phyloP scores from a whole-genome alignment of 441 rosid species.

The Geranium incanum region DNA sequence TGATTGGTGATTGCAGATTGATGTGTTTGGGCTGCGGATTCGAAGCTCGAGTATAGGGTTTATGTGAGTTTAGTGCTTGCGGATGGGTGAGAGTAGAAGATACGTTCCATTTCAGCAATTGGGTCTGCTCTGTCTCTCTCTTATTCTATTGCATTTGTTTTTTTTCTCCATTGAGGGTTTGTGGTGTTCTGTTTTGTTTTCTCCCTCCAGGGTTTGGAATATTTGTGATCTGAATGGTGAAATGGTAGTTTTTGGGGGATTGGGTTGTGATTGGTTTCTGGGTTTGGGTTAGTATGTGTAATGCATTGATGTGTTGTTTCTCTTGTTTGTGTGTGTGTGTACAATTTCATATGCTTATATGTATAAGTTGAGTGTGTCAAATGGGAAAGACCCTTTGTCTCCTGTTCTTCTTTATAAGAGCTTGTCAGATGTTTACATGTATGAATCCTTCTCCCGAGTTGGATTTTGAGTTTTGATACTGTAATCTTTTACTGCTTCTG shows the following conservation, averaged over 20 bases:
- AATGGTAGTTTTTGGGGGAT: not conserved
- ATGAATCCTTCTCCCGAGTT: not conserved
- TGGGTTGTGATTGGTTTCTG: not conserved
- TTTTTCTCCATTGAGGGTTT: not conserved
- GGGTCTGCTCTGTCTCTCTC: not conserved
- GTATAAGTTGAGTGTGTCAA: not conserved
- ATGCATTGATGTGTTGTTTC: not conserved
- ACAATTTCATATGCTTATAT: not conserved
- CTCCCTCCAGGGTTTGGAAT: not conserved
- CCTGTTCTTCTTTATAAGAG: not conserved
- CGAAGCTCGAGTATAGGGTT: not conserved
- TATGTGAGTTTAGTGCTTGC: not conserved
- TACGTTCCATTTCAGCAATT: constrained; percentile 1
- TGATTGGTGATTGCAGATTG: not conserved
- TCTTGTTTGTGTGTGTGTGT: not conserved
- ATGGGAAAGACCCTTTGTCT: not conserved
- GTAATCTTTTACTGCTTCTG: not conserved
- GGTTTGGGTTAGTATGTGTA: not conserved
- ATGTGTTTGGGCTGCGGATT: not conserved
- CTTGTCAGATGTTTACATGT: not conserved
- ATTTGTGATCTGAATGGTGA: not conserved
- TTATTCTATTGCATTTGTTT: not conserved
- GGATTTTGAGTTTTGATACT: not conserved
- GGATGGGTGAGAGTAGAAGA: not conserved
- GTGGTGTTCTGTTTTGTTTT: not conserved